These are phyloP conservation scores for Fomes fomentarius DNA, from an alignment of 1,284 basidiomycete species.

Conservation along the genomic window DNA sequence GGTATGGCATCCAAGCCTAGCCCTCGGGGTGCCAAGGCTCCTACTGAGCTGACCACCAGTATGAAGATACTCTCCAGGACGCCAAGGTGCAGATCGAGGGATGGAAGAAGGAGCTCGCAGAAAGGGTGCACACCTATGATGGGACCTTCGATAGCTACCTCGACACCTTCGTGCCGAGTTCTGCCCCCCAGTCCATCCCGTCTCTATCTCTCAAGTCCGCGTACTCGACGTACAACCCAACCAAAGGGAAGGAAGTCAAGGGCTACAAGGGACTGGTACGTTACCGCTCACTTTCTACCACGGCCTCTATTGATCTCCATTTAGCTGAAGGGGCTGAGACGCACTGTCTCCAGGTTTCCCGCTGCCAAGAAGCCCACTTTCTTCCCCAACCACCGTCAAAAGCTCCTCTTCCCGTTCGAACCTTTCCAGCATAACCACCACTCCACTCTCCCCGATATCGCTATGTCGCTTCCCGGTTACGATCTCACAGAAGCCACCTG, in stretches of 20 bases:
- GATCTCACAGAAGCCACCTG: background rate
- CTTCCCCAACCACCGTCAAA: background rate
- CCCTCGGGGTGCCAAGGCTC: no score
- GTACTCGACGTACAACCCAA: background rate
- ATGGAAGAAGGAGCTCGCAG: background rate
- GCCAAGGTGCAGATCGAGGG: background rate
- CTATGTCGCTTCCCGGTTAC: background rate
- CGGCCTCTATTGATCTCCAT: background rate
- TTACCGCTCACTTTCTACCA: background rate
- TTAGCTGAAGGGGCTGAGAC: background rate
- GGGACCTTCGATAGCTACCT: background rate
- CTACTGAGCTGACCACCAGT: no score
- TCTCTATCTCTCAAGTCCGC: background rate
- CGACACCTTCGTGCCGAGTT: background rate
- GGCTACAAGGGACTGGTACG: background rate
- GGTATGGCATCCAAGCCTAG: no score
- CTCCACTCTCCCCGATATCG: background rate
- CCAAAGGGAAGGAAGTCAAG: background rate
- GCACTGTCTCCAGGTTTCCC: background rate
- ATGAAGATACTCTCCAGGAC: no score
- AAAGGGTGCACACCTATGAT: background rate
- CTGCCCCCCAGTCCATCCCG: background rate
- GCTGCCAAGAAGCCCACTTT: background rate
- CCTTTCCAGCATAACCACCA: background rate
- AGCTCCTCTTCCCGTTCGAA: background rate